Conservation (phyloP, 1,284 basidiomycete species). For the Ustilago esculenta region DNA sequence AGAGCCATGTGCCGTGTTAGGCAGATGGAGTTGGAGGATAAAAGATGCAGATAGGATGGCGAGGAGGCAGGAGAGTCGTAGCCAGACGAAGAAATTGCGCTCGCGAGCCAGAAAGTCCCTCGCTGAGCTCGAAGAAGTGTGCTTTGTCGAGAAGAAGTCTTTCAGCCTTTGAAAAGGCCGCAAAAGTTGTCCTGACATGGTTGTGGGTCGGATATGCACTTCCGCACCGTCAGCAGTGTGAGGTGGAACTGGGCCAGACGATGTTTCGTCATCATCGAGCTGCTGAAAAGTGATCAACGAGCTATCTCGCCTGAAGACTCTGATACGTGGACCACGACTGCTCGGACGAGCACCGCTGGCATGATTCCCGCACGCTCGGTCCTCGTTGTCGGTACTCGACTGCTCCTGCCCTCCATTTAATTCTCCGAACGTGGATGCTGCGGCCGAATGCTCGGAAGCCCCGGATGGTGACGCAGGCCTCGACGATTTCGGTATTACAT, state of each 20-base stretch:
- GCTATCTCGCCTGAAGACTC: constrained; percentile 16
- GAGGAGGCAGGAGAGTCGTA: constrained; percentile 35
- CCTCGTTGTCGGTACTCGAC: background rate
- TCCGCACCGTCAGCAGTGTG: background rate
- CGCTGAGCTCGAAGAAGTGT: constrained; percentile 26
- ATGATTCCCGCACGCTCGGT: background rate
- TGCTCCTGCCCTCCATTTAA: constrained; percentile 9
- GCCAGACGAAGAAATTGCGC: constrained; percentile 40
- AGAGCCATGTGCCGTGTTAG: constrained; percentile 1
- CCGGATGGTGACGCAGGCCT: constrained; percentile 1
- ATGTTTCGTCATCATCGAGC: background rate
- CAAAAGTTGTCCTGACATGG: background rate
- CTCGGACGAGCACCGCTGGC: no score
- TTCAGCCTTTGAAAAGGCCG: background rate
- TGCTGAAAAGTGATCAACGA: constrained; percentile 26
- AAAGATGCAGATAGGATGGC: constrained; percentile 35
- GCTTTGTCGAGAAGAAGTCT: constrained; percentile 3
- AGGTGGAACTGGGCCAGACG: background rate
- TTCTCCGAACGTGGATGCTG: constrained; percentile 5
- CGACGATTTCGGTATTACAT: constrained; percentile 3
- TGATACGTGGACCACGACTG: background rate
- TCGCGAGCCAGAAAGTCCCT: constrained; percentile 41
- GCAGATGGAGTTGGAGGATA: constrained; percentile 33
- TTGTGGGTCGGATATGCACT: background rate
- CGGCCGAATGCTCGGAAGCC: background rate